Evolutionary conservation across 2,329 filamentous ascomycete species (phyloP), one percentile per base, ranked within the genome.

Genomic region (Ploettnerulaceae sp.): DNA sequence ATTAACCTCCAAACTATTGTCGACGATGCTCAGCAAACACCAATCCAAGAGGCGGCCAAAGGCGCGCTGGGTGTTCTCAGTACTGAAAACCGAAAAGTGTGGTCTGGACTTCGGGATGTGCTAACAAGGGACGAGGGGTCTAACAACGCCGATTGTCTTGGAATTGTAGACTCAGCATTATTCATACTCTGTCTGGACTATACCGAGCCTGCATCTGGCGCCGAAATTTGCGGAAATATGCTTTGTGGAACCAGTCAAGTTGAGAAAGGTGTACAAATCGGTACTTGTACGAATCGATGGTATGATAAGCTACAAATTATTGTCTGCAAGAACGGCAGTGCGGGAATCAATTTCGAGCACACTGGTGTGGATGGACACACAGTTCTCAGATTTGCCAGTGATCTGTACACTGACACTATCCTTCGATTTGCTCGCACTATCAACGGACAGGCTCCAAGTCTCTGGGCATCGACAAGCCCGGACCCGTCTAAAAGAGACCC

Each of bases 281-380:
- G 93, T 22, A 97, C 93, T 2, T 98, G 93, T 69, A 96, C 91
- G 11, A 98, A 98, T 67, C 77, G 93, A 52, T 98, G 93, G 93
- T 98, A 98, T 63, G 93, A 98, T 70, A 98, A 98, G 71, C 75
- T 98, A 37, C 93, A 98, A 64, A 96, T 98, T 53, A 97, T 98
- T 45, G 93, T 98, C 40, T 97, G 93, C 75, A 95, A 95, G 71
- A 98, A 97, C 67, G 93, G 93, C 47, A 95, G 89, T 62, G 93
- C 93, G 0, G 93, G 93, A 5, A 97, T 98, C 79, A 98, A 98
- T 69, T 97, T 98, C 61, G 93, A 98, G 66, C 93, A 98, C 63
- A 98, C 93, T 0, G 93, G 93, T 56, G 91, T 98, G 4, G 93
- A 98, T 61, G 93, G 93, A 1, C 93, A 98, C 64, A 98, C 93